A percentile compares a stretch with the other conserved stretches of the same genome.
Evolutionary conservation across 805 yeast genomes (phyloP).

Genomic region (Lipomyces yamadae): DNA sequence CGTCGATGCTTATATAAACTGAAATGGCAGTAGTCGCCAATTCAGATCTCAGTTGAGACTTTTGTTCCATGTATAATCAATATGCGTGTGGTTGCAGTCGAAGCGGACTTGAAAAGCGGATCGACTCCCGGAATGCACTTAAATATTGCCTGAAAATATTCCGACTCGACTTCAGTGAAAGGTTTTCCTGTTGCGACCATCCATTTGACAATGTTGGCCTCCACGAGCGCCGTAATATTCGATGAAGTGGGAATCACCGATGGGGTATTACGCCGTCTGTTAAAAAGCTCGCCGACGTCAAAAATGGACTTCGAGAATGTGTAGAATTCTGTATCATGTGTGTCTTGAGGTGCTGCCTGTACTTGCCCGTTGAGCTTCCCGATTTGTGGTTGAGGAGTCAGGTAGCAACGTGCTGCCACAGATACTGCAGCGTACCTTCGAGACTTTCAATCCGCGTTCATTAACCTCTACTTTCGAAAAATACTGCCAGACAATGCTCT

Average conservation of each 20-base stretch:
- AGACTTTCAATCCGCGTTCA: not conserved
- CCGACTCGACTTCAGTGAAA: slow-evolving; percentile 4
- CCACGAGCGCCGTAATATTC: not conserved
- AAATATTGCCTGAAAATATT: slow-evolving; percentile 5
- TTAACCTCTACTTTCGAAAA: slow-evolving; percentile 7
- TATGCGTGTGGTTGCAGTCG: slow-evolving; percentile 1
- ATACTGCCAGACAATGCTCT: slow-evolving; percentile 7
- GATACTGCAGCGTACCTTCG: not conserved
- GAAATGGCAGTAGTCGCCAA: not conserved
- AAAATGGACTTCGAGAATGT: not conserved
- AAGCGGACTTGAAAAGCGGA: not conserved
- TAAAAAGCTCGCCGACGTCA: slow-evolving; percentile 4
- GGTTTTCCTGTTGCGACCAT: slow-evolving; percentile 1
- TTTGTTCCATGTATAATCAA: slow-evolving; percentile 2
- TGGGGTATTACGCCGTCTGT: not conserved
- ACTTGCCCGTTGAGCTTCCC: slow-evolving; percentile 1
- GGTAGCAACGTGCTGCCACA: not conserved
- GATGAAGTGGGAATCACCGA: not conserved
- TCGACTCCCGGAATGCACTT: not conserved
- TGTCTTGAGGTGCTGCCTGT: too few species aligned
- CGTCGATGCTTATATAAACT: too few species aligned
- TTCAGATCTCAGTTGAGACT: not conserved
- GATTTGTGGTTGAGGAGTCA: not conserved
- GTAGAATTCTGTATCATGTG: slow-evolving; percentile 1
- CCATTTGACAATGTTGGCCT: slow-evolving; percentile 3